Base-by-base conservation (phyloP, 352 stramenopile genomes). In the Phytopythium ostracodes region DNA sequence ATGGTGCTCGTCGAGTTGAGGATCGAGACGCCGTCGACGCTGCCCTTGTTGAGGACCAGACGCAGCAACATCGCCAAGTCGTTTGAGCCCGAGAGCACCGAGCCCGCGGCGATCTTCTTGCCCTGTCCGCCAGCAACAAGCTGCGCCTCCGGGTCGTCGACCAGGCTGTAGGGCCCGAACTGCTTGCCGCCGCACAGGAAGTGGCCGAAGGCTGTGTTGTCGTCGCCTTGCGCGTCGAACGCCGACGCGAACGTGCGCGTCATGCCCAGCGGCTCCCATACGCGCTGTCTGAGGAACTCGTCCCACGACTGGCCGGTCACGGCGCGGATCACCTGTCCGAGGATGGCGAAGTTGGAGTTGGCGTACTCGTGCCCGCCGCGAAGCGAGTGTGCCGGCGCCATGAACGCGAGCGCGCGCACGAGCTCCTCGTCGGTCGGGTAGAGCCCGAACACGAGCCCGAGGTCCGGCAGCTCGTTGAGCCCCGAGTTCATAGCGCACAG, bases 401-500 rank as follows among this genome's bases (percentile, higher is more conserved):
- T 66, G 57, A 79, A 65, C 2, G 54, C 60, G 10, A 88, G 68
- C 4, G 60, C 67, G 15, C 70, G 27, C 8, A 84, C 77, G 0
- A 81, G 49, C 0, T 76, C 68, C 25, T 76, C 64, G 22, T 84
- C 71, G 0, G 77, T 73, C 15, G 31, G 49, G 27, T 82, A 85
- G 3, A 69, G 17, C 3, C 75, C 78, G 52, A 81, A 73, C 44
- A 72, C 68, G 2, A 55, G 47, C 0, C 56, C 59, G 27, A 80
- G 11, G 24, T 79, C 67, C 18, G 70, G 62, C 2, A 71, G 36
- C 12, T 61, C 65, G 20, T 60, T 68, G 15, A 82, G 58, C 3
- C 79, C 76, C 1, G 81, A 88, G 65, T 90, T 88, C 81, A 90
- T 88, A 0, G 75, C 61, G 35, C 76, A 62, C 22, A 91, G 60